Evolutionary conservation across 768 basidiomycete species (phyloP), one percentile per base, ranked within the genome.

Genomic region (Nevesoporus exiguus): DNA sequence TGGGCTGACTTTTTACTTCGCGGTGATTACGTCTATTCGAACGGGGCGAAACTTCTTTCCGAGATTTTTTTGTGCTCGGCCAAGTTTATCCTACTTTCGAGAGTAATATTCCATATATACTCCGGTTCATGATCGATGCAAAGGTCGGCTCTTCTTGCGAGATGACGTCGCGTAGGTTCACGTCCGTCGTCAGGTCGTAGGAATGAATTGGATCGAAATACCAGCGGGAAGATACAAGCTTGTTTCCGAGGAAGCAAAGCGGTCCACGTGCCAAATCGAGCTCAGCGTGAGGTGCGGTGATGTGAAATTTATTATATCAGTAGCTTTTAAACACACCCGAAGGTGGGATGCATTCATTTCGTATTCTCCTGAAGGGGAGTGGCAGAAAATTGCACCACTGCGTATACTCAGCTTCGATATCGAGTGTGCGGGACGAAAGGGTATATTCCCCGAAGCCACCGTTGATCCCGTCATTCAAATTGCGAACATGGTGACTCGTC

Each of bases 201-300:
- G 97, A 9, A 98, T 99, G 97, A 98, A 98, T 67, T 99, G 97
- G 96, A 88, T 99, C 49, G 93, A 98, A 72, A 76, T 97, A 9
- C 88, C 88, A 5, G 84, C 88, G 4, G 90, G 90, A 3, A 83
- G 84, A 60, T 99, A 97, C 65, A 75, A 76, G 13, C 66, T 95
- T 19, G 54, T 85, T n/a, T 66, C 79, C 2, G 76, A 71, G 11
- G 75, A 76, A 40, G 74, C 78, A 34, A 90, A 84, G 64, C 78
- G 79, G 45, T 95, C 95, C 1, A 79, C 80, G 45, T 98, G 93
- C 69, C 97, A 99, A 67, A 80, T 98, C 15, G 96, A 99, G 69
- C 71, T 98, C 43, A 81, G 73, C 27, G 79, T 93, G 59, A 80
- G 79, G 92, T 94, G 62, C 61, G 79, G 66, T 9, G 13, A 47